Evolutionary conservation across 441 rosid genomes (phyloP).

Genomic region (Erodium moschatum): DNA sequence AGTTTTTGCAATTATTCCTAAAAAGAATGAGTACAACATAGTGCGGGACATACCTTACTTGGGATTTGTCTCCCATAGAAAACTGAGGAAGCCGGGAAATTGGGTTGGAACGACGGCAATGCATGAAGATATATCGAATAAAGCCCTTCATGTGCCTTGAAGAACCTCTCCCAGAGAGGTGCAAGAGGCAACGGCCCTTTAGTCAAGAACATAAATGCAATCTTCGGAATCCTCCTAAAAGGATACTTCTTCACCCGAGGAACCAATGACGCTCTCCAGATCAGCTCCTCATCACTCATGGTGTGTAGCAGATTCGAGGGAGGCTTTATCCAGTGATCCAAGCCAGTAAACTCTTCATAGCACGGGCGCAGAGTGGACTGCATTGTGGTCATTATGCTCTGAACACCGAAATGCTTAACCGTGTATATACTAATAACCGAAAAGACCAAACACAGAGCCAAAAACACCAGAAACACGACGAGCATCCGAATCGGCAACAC

Average conservation of each 20-base stretch:
- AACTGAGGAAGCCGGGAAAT: conserved; percentile 51
- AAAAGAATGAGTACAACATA: conserved; percentile 24
- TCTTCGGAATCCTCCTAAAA: conserved; percentile 49
- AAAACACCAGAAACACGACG: conserved; percentile 43
- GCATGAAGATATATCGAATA: conserved; percentile 67
- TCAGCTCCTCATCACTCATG: conserved; percentile 58
- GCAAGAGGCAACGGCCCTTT: conserved; percentile 75
- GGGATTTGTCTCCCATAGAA: conserved; percentile 69
- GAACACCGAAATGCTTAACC: conserved; percentile 49
- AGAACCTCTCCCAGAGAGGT: conserved; percentile 91
- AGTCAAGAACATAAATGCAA: conserved; percentile 88
- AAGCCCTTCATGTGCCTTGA: conserved; percentile 48
- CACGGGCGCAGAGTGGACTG: conserved; percentile 48
- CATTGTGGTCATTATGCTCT: conserved; percentile 35
- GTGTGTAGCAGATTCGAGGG: conserved; percentile 32
- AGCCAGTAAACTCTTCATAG: conserved; percentile 28
- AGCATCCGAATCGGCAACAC: conserved; percentile 45
- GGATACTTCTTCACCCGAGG: conserved; percentile 59
- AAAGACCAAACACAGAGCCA: conserved; percentile 45
- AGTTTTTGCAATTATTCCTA: too few relatives aligned
- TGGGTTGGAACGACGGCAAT: conserved; percentile 39
- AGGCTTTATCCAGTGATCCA: conserved; percentile 57
- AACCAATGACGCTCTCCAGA: conserved; percentile 82
- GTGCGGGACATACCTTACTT: conserved; percentile 58
- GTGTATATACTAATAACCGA: conserved; percentile 59